Evolutionary conservation across 2,329 filamentous ascomycete species (phyloP).

Genomic region (Fusarium sp.): DNA sequence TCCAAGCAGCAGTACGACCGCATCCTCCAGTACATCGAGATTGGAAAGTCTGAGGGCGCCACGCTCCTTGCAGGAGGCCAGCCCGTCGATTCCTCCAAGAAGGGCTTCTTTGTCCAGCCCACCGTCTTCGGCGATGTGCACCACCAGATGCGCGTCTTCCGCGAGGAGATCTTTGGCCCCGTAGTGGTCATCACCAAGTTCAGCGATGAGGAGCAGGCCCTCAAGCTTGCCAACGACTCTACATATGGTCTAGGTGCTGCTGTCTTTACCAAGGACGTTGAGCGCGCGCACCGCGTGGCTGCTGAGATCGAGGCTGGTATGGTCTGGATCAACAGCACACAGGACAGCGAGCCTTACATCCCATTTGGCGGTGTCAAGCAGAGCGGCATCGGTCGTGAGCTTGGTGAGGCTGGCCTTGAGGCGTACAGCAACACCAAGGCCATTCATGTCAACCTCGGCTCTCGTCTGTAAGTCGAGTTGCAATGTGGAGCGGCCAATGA

Average conservation of each 20-base stretch:
- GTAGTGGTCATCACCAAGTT: constrained; percentile 86
- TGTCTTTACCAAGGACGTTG: constrained; percentile 81
- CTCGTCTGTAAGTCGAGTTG: constrained; percentile 31
- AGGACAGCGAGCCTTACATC: constrained; percentile 41
- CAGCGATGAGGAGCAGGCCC: constrained; percentile 78
- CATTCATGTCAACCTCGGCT: constrained; percentile 42
- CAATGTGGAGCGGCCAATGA: not conserved
- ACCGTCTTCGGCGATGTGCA: constrained; percentile 80
- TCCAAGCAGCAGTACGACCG: constrained; percentile 72
- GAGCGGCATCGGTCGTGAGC: constrained; percentile 42
- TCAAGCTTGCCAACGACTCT: constrained; percentile 76
- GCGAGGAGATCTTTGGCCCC: constrained; percentile 90
- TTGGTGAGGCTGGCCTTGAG: constrained; percentile 42
- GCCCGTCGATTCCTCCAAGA: constrained; percentile 62
- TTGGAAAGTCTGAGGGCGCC: constrained; percentile 44
- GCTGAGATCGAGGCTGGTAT: constrained; percentile 76
- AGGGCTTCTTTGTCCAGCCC: constrained; percentile 88
- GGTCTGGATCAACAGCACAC: constrained; percentile 59
- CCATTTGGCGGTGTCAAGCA: constrained; percentile 44
- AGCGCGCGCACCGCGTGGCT: constrained; percentile 80
- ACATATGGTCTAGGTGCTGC: constrained; percentile 82
- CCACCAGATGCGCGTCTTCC: constrained; percentile 80
- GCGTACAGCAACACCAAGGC: constrained; percentile 43
- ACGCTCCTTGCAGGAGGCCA: constrained; percentile 49
- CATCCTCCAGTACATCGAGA: constrained; percentile 69